Evolutionary conservation across 768 basidiomycete genomes (phyloP).

Genomic region (Paxillus rubicundulus): DNA sequence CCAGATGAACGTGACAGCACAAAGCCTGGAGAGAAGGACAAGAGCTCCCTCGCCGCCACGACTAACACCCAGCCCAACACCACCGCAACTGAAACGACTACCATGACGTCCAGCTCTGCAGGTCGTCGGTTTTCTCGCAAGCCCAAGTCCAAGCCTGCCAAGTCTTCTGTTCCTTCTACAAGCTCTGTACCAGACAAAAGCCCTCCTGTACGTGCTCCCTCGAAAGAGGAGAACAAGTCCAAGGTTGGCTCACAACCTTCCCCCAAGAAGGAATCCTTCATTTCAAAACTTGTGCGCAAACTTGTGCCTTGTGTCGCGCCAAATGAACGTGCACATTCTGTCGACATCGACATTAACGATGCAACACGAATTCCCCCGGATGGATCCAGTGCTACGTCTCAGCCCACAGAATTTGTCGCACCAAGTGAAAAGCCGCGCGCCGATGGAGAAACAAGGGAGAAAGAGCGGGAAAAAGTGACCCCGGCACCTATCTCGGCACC

Average conservation of each 20-base stretch:
- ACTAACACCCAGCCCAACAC: constrained; percentile 42
- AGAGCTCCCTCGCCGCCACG: constrained; percentile 44
- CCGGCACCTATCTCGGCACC: constrained; percentile 20
- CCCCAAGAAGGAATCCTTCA: constrained; percentile 49
- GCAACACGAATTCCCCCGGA: constrained; percentile 16
- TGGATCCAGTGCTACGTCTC: constrained; percentile 16
- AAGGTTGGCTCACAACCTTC: constrained; percentile 33
- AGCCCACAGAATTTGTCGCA: constrained; percentile 19
- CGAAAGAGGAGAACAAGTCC: constrained; percentile 34
- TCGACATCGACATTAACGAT: constrained; percentile 40
- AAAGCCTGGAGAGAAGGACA: constrained; percentile 39
- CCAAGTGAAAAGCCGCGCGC: constrained; percentile 30
- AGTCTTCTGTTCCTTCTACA: constrained; percentile 14
- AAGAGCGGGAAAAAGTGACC: constrained; percentile 38
- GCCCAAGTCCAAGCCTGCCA: constrained; percentile 18
- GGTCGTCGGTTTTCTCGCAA: constrained; percentile 33
- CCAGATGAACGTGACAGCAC: constrained; percentile 33
- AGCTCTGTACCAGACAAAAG: constrained; percentile 24
- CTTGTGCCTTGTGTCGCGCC: constrained; percentile 68
- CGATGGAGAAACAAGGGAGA: constrained; percentile 26
- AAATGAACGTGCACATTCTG: constrained; percentile 42
- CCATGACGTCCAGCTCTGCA: constrained; percentile 17
- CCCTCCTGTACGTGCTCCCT: constrained; percentile 34
- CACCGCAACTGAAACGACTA: constrained; percentile 20
- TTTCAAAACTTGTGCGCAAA: constrained; percentile 57